phyloP scores from a whole-genome alignment of 768 basidiomycete species.

The Ramaria sp. region DNA sequence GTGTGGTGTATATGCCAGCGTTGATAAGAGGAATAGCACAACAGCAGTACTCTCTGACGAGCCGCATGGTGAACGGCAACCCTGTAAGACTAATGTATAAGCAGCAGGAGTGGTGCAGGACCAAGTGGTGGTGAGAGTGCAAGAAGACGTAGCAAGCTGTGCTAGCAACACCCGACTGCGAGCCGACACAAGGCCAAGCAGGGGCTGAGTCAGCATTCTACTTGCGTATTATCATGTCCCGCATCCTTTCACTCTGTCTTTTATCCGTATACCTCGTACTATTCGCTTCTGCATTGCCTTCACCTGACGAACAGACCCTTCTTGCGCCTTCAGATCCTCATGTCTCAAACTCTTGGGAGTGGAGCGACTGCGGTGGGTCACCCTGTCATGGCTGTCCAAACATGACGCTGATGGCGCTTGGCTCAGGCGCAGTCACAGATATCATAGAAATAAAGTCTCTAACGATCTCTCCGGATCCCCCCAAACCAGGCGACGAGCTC shows the following conservation, averaged over 20 bases:
- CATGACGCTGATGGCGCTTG: not conserved
- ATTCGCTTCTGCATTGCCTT: conserved; percentile 16
- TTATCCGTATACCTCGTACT: conserved; percentile 11
- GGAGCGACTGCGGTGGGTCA: conserved; percentile 63
- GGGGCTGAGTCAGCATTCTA: not conserved
- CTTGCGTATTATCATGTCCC: conserved; percentile 16
- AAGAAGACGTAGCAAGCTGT: conserved; percentile 1
- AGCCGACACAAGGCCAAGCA: not conserved
- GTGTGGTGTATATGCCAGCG: conserved; percentile 74
- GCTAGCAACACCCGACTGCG: not conserved
- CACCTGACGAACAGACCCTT: conserved; percentile 19
- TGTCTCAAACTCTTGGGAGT: conserved; percentile 49
- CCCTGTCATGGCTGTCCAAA: not conserved
- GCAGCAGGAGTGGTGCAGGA: too few species aligned
- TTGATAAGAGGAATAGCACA: conserved; percentile 88
- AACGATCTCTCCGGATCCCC: conserved; percentile 74
- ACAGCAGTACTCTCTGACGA: conserved; percentile 73
- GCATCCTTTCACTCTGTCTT: conserved; percentile 18
- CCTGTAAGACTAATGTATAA: not conserved
- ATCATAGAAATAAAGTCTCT: conserved; percentile 62
- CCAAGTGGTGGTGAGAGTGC: not conserved
- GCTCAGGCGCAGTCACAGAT: conserved; percentile 34
- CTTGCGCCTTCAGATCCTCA: conserved; percentile 23
- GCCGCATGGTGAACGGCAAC: conserved; percentile 3
- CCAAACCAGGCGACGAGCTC: conserved; percentile 74